phyloP scores from a whole-genome alignment of 768 basidiomycete species.

The Hygrophorus pudorinus region DNA sequence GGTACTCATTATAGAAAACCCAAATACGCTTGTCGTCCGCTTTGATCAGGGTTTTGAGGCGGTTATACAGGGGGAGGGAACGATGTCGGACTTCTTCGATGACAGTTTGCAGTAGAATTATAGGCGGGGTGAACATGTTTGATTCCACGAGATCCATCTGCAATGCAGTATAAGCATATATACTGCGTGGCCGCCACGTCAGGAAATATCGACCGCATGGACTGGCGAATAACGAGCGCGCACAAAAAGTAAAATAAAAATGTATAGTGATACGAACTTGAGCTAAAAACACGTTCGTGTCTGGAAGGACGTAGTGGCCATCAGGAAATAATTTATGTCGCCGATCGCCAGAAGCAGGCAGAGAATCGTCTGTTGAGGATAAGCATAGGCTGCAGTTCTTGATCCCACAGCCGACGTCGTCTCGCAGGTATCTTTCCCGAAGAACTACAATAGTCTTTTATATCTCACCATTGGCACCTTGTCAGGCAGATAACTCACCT shows the following conservation, averaged over 20 bases:
- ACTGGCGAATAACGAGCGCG: too few species aligned
- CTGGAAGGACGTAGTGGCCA: conserved; percentile 81
- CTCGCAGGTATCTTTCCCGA: conserved; percentile 86
- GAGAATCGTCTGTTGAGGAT: conserved; percentile 25
- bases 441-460: conserved; percentile 45
- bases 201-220: too few species aligned
- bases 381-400: conserved; percentile 56
- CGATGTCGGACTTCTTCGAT: conserved; percentile 95
- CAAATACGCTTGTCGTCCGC: conserved; percentile 80
- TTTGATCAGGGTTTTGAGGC: conserved; percentile 75
- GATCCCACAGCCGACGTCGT: conserved; percentile 86
- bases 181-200: too few species aligned
- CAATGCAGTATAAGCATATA: neutral
- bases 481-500: conserved; percentile 37
- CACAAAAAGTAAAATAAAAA: conserved; percentile 5
- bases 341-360: conserved; percentile 52
- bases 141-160: conserved; percentile 95
- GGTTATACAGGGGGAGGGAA: conserved; percentile 85
- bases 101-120: conserved; percentile 91
- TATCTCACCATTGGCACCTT: neutral
- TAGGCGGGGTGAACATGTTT: conserved; percentile 59
- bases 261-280: conserved; percentile 44
- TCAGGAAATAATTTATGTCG: conserved; percentile 45
- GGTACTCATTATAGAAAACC: conserved; percentile 83
- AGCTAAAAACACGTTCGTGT: conserved; percentile 90